Evolutionary conservation across 768 basidiomycete species (phyloP).

Genomic region (Plicaturopsis crispa): DNA sequence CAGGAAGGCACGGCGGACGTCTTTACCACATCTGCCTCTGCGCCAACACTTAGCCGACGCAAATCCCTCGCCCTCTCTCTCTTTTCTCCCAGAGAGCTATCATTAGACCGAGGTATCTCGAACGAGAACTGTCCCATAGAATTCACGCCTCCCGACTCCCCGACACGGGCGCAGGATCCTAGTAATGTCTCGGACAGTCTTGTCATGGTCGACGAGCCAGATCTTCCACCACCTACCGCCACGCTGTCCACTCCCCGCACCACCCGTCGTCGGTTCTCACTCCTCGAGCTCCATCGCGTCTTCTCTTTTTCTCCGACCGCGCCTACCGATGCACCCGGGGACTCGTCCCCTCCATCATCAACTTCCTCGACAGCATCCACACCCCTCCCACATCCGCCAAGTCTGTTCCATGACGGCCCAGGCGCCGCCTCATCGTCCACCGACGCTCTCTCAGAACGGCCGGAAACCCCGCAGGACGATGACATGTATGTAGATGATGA

Average conservation of each 20-base stretch:
- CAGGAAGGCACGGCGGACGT: too few relatives aligned
- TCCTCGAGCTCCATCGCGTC: slow-evolving; percentile 27
- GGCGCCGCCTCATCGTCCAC: not conserved
- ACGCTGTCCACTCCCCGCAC: too few relatives aligned
- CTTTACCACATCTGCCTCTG: too few relatives aligned
- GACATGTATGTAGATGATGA: too few relatives aligned
- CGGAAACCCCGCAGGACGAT: not conserved
- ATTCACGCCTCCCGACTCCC: slow-evolving; percentile 6
- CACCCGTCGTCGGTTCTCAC: slow-evolving; percentile 28
- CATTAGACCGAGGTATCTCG: too few relatives aligned
- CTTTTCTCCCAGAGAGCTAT: slow-evolving; percentile 29
- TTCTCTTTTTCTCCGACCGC: slow-evolving; percentile 19
- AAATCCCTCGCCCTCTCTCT: slow-evolving; percentile 23
- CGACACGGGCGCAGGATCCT: not conserved
- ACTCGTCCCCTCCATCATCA: slow-evolving; percentile 4
- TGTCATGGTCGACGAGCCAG: not conserved
- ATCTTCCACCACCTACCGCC: too few relatives aligned
- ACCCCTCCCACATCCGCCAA: slow-evolving; percentile 9
- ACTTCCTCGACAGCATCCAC: slow-evolving; percentile 3
- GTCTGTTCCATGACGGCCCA: not conserved
- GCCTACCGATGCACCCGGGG: slow-evolving; percentile 5
- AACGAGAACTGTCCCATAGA: too few relatives aligned
- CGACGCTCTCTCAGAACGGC: not conserved
- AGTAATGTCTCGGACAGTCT: not conserved
- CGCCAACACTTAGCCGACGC: slow-evolving; percentile 15